These are phyloP conservation scores for Phialophora chinensis DNA, from an alignment of 2,329 filamentous ascomycete genomes.

Conservation along the genomic window DNA sequence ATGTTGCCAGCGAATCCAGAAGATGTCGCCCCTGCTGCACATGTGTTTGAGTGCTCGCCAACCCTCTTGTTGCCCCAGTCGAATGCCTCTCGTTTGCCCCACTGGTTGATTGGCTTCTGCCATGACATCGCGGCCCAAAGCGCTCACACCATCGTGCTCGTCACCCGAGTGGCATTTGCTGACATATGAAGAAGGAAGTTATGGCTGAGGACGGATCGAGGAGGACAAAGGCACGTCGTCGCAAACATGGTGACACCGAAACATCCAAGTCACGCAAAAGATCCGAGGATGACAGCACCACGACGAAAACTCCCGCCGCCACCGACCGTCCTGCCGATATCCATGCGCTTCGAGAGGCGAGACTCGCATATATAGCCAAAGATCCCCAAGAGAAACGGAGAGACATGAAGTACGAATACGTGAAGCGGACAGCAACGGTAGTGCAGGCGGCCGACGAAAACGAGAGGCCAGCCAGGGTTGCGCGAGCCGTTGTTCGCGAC, in stretches of 20 bases:
- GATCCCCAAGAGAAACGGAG: slow-evolving; percentile 32
- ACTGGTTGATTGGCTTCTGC: slow-evolving; percentile 30
- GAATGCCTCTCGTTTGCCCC: slow-evolving; percentile 14
- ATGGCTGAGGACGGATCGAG: slow-evolving; percentile 32
- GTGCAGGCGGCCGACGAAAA: slow-evolving; percentile 24
- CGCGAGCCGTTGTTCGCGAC: slow-evolving; percentile 6
- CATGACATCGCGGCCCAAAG: slow-evolving; percentile 27
- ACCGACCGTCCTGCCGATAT: slow-evolving; percentile 33
- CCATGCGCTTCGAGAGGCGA: slow-evolving; percentile 37
- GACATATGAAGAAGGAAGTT: slow-evolving; percentile 21
- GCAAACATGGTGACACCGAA: slow-evolving; percentile 28
- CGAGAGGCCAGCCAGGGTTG: slow-evolving; percentile 17
- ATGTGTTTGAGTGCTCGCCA: slow-evolving; percentile 11
- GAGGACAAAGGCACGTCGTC: slow-evolving; percentile 24
- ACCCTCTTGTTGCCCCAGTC: slow-evolving; percentile 17
- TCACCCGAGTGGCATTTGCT: slow-evolving; percentile 14
- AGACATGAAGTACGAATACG: slow-evolving; percentile 40
- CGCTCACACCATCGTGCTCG: slow-evolving; percentile 3
- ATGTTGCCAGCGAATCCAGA: slow-evolving; percentile 11
- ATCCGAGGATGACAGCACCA: slow-evolving; percentile 24
- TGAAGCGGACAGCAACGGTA: slow-evolving; percentile 27
- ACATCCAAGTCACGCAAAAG: slow-evolving; percentile 25
- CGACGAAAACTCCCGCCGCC: slow-evolving; percentile 24
- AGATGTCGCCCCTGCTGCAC: slow-evolving; percentile 16
- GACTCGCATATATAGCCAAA: slow-evolving; percentile 37